A percentile compares a stretch with the other conserved stretches of the same genome.
Evolutionary conservation across 345 rosid genomes (phyloP).

Genomic region (Anastatica hierochuntica): DNA sequence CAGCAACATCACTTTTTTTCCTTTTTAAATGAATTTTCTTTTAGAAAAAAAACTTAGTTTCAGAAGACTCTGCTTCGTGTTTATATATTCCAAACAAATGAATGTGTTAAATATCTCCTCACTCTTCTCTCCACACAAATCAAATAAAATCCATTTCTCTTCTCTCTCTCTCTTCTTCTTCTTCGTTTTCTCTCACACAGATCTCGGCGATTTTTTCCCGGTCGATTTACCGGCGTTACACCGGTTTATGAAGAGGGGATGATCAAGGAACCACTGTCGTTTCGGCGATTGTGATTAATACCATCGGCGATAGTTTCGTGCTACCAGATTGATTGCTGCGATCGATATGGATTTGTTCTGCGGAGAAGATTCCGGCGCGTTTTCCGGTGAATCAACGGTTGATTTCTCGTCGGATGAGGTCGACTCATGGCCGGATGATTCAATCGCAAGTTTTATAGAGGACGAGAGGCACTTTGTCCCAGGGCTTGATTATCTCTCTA

Average conservation of each 20-base stretch:
- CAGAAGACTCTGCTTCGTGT: conserved; percentile 13
- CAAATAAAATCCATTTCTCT: neutral
- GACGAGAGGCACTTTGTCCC: conserved; percentile 80
- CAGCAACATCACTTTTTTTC: neutral
- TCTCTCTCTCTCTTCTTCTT: neutral
- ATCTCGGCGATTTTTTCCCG: conserved; percentile 8
- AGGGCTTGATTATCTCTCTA: conserved; percentile 68
- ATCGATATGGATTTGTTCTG: conserved; percentile 62
- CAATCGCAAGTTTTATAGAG: conserved; percentile 58
- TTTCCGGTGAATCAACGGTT: conserved; percentile 49
- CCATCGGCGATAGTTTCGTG: neutral
- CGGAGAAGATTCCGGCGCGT: conserved; percentile 64
- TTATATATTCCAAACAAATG: conserved; percentile 32
- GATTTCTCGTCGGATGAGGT: conserved; percentile 47
- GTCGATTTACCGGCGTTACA: neutral
- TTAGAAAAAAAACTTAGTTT: neutral
- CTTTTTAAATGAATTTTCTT: neutral
- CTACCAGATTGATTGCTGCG: conserved; percentile 30
- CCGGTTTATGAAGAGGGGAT: conserved; percentile 30
- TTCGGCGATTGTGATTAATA: conserved; percentile 20
- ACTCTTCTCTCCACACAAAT: conserved; percentile 15
- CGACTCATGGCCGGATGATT: conserved; percentile 50
- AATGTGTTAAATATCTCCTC: conserved; percentile 20
- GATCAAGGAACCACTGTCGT: conserved; percentile 17
- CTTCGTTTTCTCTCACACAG: conserved; percentile 13